A percentile compares a stretch with the other conserved stretches of the same genome.
Evolutionary conservation across 2,329 filamentous ascomycete species (phyloP).

Genomic region (Dothiorella sarmentorum): DNA sequence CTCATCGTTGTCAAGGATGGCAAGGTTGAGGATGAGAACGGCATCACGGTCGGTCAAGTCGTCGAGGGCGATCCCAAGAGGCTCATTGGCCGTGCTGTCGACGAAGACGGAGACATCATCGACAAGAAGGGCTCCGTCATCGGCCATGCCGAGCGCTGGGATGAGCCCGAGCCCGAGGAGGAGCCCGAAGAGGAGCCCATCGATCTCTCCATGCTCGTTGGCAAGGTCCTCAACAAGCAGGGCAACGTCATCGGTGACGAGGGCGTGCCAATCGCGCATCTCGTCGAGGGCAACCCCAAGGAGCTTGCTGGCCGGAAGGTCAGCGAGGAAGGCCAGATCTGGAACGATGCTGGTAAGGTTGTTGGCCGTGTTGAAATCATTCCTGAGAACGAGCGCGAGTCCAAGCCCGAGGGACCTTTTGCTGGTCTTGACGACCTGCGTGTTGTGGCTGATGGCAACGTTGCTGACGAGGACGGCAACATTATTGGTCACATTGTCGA

Average conservation of each 20-base stretch:
- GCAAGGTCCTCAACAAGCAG: constrained; percentile 49
- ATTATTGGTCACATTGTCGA: constrained; percentile 54
- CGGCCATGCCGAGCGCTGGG: constrained; percentile 52
- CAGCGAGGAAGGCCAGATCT: constrained; percentile 68
- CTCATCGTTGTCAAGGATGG: constrained; percentile 50
- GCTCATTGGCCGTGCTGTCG: constrained; percentile 48
- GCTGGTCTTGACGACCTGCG: constrained; percentile 49
- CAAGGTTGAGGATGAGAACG: constrained; percentile 49
- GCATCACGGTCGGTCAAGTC: constrained; percentile 48
- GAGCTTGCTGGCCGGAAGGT: constrained; percentile 65
- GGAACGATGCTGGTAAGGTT: constrained; percentile 69
- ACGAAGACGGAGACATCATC: constrained; percentile 52
- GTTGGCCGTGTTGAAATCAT: constrained; percentile 67
- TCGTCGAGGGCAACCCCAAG: constrained; percentile 64
- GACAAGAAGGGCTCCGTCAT: constrained; percentile 53
- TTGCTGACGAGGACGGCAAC: constrained; percentile 51
- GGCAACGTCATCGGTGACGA: constrained; percentile 50
- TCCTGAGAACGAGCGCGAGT: constrained; percentile 59
- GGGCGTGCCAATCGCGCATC: constrained; percentile 55
- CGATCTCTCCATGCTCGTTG: constrained; percentile 46
- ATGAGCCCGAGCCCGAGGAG: constrained; percentile 62
- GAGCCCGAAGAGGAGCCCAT: constrained; percentile 39
- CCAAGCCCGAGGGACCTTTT: constrained; percentile 50
- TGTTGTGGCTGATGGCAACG: constrained; percentile 47
- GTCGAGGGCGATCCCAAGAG: constrained; percentile 51